These are phyloP conservation scores for Backusella parvicylindrica DNA, from an alignment of 192 early-diverging fungal genomes.

Conservation along the genomic window DNA sequence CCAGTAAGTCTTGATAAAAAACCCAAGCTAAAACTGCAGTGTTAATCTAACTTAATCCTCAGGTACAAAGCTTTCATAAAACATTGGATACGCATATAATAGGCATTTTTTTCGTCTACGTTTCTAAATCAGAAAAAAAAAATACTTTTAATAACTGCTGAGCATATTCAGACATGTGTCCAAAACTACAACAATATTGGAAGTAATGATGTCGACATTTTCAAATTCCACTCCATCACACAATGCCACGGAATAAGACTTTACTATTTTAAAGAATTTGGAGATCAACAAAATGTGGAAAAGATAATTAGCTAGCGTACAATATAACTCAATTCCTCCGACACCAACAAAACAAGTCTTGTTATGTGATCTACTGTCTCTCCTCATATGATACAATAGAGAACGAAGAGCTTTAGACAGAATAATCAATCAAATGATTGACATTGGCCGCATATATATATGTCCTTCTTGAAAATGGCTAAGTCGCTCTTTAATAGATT, in stretches of 20 bases:
- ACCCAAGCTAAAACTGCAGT: background rate
- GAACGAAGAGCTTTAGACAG: background rate
- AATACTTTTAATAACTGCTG: background rate
- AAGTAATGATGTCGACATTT: background rate
- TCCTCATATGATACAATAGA: background rate
- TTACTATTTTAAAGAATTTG: background rate
- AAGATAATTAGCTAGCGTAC: background rate
- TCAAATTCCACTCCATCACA: background rate
- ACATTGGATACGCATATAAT: background rate
- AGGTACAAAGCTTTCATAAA: background rate
- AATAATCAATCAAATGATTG: background rate
- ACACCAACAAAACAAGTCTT: background rate
- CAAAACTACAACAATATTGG: background rate
- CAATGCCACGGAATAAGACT: background rate
- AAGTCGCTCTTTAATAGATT: background rate
- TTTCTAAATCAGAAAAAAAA: background rate
- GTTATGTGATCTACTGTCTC: background rate
- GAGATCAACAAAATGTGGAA: conserved; percentile 5
- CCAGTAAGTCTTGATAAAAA: background rate
- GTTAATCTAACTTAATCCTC: background rate
- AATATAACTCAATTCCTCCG: background rate
- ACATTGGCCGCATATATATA: background rate
- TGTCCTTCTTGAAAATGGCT: background rate
- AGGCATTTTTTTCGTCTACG: background rate
- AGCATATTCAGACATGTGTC: background rate